Evolutionary conservation across 768 basidiomycete species (phyloP), one percentile per base, ranked within the genome.

Genomic region (Bullera alba): DNA sequence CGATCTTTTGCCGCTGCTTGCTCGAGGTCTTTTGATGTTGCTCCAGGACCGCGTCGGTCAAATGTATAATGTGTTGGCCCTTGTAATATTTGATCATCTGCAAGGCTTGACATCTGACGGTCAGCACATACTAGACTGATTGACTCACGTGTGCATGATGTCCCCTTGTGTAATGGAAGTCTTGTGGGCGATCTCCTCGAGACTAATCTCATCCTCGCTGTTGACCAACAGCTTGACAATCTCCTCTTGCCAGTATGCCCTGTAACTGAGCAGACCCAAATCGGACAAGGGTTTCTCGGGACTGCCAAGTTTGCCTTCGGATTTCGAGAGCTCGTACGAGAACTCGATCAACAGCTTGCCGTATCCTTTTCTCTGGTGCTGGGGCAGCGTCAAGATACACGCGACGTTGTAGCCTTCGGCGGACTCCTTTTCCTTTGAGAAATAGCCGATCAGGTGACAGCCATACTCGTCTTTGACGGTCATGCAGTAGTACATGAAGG

Each of bases 401-500:
- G 95, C 95, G 48, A 99, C 87, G 73, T 99, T 99, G 78, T 97
- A 99, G 64, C 83, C 88, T 63, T 99, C 95, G 23, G 95, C 86
- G 2, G 83, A 92, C 73, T 99, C 95, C 71, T 99, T 99, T 76
- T 99, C 95, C 69, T 97, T 97, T 25, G 91, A 96, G 74, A 99
- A 99, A 75, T 96, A 99, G 22, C 93, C 93, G 58, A 99, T 86
- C 59, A 95, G 75, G 71, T 99, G 95, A 72, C 87, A 90, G 27
- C 95, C 95, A 19, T 79, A 75, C 12, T 86, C 83, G 75, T 99
- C 95, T 54, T 90, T 82, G 66, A 83, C 81, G 61, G 87, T 90
- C 92, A 99, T 92, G 73, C 92, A 86, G 79, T 99, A 99, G 79
- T 91, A 99, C 80, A 99, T 81, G 78, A 99, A 99, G 2, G 95